Percentiles rank a stretch among this genome's conserved stretches.
Conservation (phyloP, 768 basidiomycete genomes). For the Leccinum broughii region DNA sequence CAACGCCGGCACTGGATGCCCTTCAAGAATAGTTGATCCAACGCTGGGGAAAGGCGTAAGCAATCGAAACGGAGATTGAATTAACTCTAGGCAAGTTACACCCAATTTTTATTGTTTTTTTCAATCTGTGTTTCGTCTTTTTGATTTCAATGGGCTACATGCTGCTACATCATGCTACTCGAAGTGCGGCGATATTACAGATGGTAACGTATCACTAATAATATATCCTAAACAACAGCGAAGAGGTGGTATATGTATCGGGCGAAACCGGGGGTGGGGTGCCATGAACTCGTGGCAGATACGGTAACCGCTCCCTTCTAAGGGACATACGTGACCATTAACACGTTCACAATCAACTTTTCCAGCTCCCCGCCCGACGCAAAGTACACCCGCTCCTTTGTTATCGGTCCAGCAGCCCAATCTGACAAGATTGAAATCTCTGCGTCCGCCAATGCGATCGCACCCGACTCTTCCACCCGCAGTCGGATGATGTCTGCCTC, state of each 20-base stretch:
- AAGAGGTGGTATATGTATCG: not conserved
- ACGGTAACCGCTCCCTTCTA: slow-evolving; percentile 30
- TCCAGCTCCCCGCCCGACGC: slow-evolving; percentile 65
- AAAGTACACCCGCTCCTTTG: slow-evolving; percentile 70
- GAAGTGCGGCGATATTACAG: slow-evolving; percentile 8
- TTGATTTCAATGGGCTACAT: slow-evolving; percentile 12
- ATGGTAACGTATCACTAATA: slow-evolving; percentile 11
- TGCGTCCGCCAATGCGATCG: slow-evolving; percentile 59
- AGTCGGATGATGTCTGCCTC: slow-evolving; percentile 44
- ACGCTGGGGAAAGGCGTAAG: too few relatives aligned
- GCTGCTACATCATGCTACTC: not conserved
- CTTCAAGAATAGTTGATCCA: not conserved
- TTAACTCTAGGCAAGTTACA: not conserved
- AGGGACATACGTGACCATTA: slow-evolving; percentile 69
- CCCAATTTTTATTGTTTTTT: not conserved
- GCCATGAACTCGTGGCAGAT: not conserved
- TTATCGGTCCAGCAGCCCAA: slow-evolving; percentile 44
- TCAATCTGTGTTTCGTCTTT: not conserved
- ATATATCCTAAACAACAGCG: not conserved
- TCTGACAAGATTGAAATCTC: slow-evolving; percentile 64
- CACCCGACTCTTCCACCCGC: slow-evolving; percentile 68
- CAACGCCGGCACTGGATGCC: slow-evolving; percentile 2
- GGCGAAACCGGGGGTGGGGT: slow-evolving; percentile 2
- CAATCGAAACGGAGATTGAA: not conserved
- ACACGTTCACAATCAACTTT: slow-evolving; percentile 74